Evolutionary conservation across 805 yeast species (phyloP), one percentile per base, ranked within the genome.

Genomic region (Cyberlindnera samutprakarnensis): DNA sequence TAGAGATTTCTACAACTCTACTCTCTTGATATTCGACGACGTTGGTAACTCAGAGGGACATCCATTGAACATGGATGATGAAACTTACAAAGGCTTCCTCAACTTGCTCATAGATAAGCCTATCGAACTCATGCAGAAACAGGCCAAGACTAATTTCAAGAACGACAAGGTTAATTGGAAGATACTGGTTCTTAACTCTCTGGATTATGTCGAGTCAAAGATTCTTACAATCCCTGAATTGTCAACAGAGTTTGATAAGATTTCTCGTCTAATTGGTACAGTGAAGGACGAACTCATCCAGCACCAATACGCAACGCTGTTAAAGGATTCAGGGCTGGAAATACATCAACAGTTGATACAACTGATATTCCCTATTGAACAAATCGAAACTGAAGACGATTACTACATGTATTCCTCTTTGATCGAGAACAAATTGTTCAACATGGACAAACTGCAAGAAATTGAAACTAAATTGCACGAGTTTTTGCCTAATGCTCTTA

Each of bases 341-440:
- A 72, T 78, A 34, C 74, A 70, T 43, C 73, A 66, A 49, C 81
- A 78, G 47, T 54, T 81, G 30, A 62, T 79, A 36, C 77, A 78
- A 46, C 75, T 81, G 80, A 77, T 82, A n/a, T 76, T 72, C 53
- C 79, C 82, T 11, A 54, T 78, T 14, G 66, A 59, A 15, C 60
- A 64, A 20, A 60, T 66, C 7, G 55, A 62, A 41, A 66, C 62
- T 32, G 82, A 75, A 32, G 74, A 75, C 18, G 70, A 80, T 32
- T 73, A 72, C 19, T 67, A 73, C 15, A 65, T 80, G 48, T 83
- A 82, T 51, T 61, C 73, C 36, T 80, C 88, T 1, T 66, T 79
- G 13, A 55, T 57, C 3, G 87, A 80, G 42, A 79, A 79, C 49
- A 69, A 71, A 42, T 46, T 74, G 10, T 75, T 75, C 54, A 62